Base-by-base conservation (phyloP, 768 basidiomycete genomes). In the Baorangia bicolor region DNA sequence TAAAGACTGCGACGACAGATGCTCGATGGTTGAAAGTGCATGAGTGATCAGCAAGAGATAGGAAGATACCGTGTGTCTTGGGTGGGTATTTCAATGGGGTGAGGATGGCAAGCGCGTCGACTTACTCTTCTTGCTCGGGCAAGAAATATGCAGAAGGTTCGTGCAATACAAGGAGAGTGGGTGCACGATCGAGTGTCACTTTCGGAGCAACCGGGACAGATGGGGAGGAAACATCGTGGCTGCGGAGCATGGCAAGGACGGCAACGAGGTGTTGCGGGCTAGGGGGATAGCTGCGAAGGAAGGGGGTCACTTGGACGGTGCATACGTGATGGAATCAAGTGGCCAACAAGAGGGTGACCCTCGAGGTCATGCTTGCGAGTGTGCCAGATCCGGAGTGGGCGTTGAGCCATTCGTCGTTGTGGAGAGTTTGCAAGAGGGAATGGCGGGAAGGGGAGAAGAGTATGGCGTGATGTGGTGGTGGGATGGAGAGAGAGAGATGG, bases 81-180 rank as follows among this genome's bases (percentile, higher is more conserved):
- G 50, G 11, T 47, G 48, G 23, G 16, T 18, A 37, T 53, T 53
- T 59, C 50, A 55, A 48, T 38, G 27, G 28, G 39, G 4, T 28
- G 27, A 39, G 30, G 23, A 16, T 18, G 31, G 27, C 41, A 35
- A 42, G 39, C 14, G 27, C 31, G 48, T 47, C 30, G 30, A 62
- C 64, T 65, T 56, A 69, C 66, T 64, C 61, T 56, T 64, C 59
- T 43, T 55, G 55, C 41, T 60, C 62, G 13, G 60, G 46, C 31
- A 69, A 46, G 55, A 87, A 83, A 67, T 85, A 88, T 8, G 72
- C 63, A 3, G 87, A 88, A 0, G 78, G 76, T 56, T 88, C 87
- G 46, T 81, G 77, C 18, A 90, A 64, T 31, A 90, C 74, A 21
- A 89, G 59, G n/a, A 87, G 68, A 31, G 75, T 73, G 5, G 86